Evolutionary conservation across 257 asterid species (phyloP).

Genomic region (Solanum okadae): DNA sequence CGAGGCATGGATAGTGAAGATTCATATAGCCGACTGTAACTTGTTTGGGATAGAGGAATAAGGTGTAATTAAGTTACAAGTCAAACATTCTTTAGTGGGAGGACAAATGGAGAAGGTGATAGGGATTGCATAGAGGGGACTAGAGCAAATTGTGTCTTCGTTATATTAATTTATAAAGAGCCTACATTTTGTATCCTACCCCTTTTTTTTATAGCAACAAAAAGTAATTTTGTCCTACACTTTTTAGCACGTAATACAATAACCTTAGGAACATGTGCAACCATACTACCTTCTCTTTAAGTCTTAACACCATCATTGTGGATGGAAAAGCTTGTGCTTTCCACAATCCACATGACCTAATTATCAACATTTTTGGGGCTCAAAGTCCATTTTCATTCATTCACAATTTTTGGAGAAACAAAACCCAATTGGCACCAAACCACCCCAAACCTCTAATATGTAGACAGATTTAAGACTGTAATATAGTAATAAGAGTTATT

Average conservation of each 20-base stretch:
- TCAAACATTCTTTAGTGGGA: neutral
- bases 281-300: neutral
- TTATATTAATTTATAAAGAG: neutral
- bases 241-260: neutral
- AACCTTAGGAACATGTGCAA: neutral
- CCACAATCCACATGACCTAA: neutral
- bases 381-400: neutral
- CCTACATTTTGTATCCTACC: neutral
- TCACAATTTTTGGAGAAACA: neutral
- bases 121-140: neutral
- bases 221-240: neutral
- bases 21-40: neutral
- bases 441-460: neutral
- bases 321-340: neutral
- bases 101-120: neutral
- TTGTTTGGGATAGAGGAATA: neutral
- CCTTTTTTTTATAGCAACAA: neutral
- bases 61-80: neutral
- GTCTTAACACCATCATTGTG: neutral
- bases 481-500: neutral
- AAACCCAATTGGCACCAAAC: neutral
- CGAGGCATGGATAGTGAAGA: neutral
- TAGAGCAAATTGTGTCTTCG: neutral
- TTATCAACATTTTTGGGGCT: neutral
- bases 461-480: neutral